Conservation (phyloP, 2,329 filamentous ascomycete species). For the Paraphaeosphaeria sporulosa region DNA sequence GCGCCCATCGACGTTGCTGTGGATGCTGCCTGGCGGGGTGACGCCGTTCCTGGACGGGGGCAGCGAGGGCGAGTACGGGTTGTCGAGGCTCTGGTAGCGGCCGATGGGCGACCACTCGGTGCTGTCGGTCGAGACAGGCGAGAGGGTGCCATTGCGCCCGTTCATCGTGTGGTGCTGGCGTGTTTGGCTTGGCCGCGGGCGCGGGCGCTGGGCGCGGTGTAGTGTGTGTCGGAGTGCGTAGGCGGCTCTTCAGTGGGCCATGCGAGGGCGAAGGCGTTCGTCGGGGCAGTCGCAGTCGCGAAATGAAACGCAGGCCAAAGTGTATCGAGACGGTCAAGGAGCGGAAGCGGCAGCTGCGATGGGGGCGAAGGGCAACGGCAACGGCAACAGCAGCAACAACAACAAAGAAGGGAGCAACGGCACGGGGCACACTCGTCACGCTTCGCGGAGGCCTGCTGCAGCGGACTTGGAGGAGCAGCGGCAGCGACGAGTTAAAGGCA, state of each 20-base stretch:
- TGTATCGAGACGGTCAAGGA: constrained; percentile 10
- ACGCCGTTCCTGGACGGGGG: constrained; percentile 45
- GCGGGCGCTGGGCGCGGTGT: constrained; percentile 9
- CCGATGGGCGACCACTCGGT: constrained; percentile 52
- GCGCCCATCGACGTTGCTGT: constrained; percentile 51
- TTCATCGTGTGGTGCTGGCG: constrained; percentile 38
- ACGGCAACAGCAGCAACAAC: constrained; percentile 21
- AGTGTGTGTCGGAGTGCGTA: constrained; percentile 23
- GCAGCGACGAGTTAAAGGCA: constrained; percentile 12
- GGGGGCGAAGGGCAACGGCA: not conserved
- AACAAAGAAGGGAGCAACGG: constrained; percentile 24
- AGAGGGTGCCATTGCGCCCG: constrained; percentile 49
- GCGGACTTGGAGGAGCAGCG: not conserved
- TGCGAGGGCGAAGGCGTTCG: constrained; percentile 7
- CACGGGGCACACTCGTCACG: constrained; percentile 25
- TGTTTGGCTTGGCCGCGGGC: constrained; percentile 27
- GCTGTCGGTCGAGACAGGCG: constrained; percentile 50
- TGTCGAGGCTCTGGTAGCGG: constrained; percentile 49
- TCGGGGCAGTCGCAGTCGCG: constrained; percentile 17
- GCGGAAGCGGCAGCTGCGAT: constrained; percentile 7
- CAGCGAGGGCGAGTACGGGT: constrained; percentile 48
- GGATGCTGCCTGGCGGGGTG: constrained; percentile 47
- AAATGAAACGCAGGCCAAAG: constrained; percentile 16
- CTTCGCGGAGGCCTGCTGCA: constrained; percentile 27
- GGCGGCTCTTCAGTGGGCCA: constrained; percentile 12